Conservation (phyloP, 2,329 filamentous ascomycete genomes). For the Cucurbitaria berberidis region DNA sequence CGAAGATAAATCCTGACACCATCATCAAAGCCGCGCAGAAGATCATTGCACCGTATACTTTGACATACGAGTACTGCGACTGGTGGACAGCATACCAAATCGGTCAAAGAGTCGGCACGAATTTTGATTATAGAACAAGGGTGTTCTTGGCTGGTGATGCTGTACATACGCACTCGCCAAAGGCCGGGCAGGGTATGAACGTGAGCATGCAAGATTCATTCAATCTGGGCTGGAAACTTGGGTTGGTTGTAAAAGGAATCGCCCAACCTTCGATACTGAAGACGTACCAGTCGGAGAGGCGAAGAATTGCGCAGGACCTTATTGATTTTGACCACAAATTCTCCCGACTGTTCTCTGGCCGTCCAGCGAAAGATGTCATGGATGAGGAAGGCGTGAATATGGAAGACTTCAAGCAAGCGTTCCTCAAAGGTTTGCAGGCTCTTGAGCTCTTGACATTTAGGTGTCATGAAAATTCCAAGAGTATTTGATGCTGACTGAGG, state of each 20-base stretch:
- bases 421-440: constrained; percentile 52
- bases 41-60: constrained; percentile 70
- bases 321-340: constrained; percentile 63
- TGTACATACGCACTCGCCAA: constrained; percentile 63
- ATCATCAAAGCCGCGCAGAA: constrained; percentile 68
- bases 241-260: constrained; percentile 54
- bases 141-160: constrained; percentile 76
- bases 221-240: constrained; percentile 65
- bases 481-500: not conserved
- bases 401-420: constrained; percentile 67
- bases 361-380: constrained; percentile 63
- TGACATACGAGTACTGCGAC: constrained; percentile 68
- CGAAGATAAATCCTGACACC: constrained; percentile 66
- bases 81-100: constrained; percentile 75
- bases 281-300: constrained; percentile 62
- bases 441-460: too few species aligned
- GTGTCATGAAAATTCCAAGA: not conserved
- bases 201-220: constrained; percentile 71
- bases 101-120: constrained; percentile 66
- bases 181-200: constrained; percentile 76
- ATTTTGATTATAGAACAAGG: constrained; percentile 62
- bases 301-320: constrained; percentile 67
- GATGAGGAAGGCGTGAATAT: constrained; percentile 67
- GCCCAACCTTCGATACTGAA: constrained; percentile 52
- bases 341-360: constrained; percentile 54